Evolutionary conservation across 2,329 filamentous ascomycete species (phyloP), one percentile per base, ranked within the genome.

Genomic region (Fusarium virguliforme): DNA sequence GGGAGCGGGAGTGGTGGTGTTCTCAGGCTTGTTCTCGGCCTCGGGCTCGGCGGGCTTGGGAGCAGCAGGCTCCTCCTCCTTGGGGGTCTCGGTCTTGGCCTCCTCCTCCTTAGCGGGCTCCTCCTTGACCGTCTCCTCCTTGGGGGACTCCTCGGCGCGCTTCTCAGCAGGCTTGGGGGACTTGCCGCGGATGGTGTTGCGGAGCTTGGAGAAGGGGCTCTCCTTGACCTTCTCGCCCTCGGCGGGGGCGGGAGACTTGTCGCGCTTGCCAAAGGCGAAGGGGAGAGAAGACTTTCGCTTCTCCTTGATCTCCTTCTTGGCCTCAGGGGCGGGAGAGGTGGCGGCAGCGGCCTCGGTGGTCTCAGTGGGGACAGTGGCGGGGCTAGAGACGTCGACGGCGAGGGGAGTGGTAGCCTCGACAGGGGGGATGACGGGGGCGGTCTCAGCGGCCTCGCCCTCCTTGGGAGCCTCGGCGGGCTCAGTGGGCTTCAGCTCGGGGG

Each of bases 251-350:
- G 84, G 80, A 37, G 82, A 82, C 82, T 88, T 88, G 81, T 92
- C 91, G 87, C 95, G 95, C 88, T 94, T 92, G 76, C 93, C 90
- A 78, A 90, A 91, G 76, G 89, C 90, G 83, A 97, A 97, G 54
- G 87, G 87, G 8, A 89, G 82, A 77, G 95, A 91, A 73, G 93
- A 96, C 83, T 90, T 90, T 82, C 94, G 93, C 92, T 97, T 97
- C 82, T 89, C 87, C 90, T 94, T 94, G 74, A 86, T 80, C 69
- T 89, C 88, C 83, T 89, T 89, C 81, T 89, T 89, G 62, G 83
- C 73, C 83, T 90, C 89, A 66, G 84, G 84, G 71, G 85, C 85
- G 63, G 83, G 79, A 28, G 82, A 74, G 35, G 77, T 70, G 34
- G 78, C 79, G 67, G 81, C 79, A 61, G 83, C 76, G 50, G 70